These are phyloP conservation scores for Sclerotinia glacialis DNA, from an alignment of 2,329 filamentous ascomycete species.

Conservation along the genomic window DNA sequence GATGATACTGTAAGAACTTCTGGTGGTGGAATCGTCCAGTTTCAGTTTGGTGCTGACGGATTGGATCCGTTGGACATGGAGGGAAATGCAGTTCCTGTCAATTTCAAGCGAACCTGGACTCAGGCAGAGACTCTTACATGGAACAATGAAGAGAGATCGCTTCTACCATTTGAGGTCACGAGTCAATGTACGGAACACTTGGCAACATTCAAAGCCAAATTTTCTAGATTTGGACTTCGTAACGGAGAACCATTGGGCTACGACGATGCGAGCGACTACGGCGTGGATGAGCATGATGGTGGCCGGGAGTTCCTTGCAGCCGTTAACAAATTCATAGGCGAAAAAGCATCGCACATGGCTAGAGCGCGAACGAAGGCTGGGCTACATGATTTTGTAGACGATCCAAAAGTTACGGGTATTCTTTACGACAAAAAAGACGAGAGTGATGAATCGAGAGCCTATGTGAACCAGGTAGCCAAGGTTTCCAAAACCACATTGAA, in stretches of 20 bases:
- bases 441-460: constrained; percentile 25
- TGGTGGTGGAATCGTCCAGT: constrained; percentile 84
- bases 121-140: constrained; percentile 76
- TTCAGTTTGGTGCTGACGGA: constrained; percentile 95
- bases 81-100: constrained; percentile 83
- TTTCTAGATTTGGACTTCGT: constrained; percentile 60
- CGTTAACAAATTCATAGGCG: constrained; percentile 70
- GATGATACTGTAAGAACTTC: constrained; percentile 94
- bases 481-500: constrained; percentile 72
- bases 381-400: constrained; percentile 46
- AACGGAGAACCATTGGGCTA: constrained; percentile 63
- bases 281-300: constrained; percentile 76
- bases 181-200: constrained; percentile 66
- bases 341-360: constrained; percentile 59
- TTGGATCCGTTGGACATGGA: constrained; percentile 98
- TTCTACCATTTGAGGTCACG: constrained; percentile 73
- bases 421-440: constrained; percentile 37
- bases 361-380: constrained; percentile 52
- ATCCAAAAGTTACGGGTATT: constrained; percentile 35
- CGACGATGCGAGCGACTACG: constrained; percentile 64
- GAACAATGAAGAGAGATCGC: constrained; percentile 69
- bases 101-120: constrained; percentile 87
- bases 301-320: constrained; percentile 77
- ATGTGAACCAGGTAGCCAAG: constrained; percentile 62
- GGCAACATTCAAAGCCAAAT: constrained; percentile 62